A percentile compares a stretch with the other conserved stretches of the same genome.
Conservation (phyloP, 1,284 basidiomycete genomes). For the Microbotryomycetes sp. region DNA sequence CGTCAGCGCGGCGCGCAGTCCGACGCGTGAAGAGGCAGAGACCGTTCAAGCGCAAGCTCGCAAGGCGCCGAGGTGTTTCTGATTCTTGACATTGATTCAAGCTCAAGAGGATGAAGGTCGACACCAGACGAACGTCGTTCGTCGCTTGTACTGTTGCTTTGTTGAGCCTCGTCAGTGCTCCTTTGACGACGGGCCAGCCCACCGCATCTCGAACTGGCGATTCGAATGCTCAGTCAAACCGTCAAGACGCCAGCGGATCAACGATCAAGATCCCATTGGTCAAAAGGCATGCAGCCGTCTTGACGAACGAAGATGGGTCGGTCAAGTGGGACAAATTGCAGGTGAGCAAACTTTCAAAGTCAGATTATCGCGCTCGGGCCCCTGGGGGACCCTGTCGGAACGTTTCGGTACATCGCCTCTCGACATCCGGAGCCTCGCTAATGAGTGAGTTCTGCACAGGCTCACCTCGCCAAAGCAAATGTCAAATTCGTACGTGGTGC, state of each 20-base stretch:
- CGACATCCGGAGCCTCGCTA: too few species aligned
- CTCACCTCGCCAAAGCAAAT: conserved; percentile 31
- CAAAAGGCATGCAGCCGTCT: conserved; percentile 19
- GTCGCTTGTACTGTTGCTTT: neutral
- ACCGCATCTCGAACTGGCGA: neutral
- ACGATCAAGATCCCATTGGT: conserved; percentile 18
- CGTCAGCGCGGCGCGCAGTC: too few species aligned
- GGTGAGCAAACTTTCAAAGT: conserved; percentile 10
- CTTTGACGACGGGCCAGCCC: neutral
- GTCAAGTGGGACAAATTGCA: conserved; percentile 24
- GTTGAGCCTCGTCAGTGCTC: neutral
- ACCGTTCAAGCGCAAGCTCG: too few species aligned
- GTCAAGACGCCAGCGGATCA: neutral
- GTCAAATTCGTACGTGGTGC: conserved; percentile 33
- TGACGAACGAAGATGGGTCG: conserved; percentile 28
- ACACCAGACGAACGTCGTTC: neutral
- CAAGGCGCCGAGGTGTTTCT: too few species aligned
- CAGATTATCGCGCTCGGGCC: too few species aligned
- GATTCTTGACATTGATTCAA: too few species aligned
- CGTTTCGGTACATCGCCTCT: too few species aligned
- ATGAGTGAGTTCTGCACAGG: too few species aligned
- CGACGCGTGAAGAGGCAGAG: too few species aligned
- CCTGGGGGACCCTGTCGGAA: too few species aligned
- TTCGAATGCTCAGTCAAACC: too few species aligned
- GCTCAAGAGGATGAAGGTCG: neutral